A percentile compares a stretch with the other conserved stretches of the same genome.
Evolutionary conservation across 2,329 filamentous ascomycete genomes (phyloP).

Genomic region (Fusarium duplospermum): DNA sequence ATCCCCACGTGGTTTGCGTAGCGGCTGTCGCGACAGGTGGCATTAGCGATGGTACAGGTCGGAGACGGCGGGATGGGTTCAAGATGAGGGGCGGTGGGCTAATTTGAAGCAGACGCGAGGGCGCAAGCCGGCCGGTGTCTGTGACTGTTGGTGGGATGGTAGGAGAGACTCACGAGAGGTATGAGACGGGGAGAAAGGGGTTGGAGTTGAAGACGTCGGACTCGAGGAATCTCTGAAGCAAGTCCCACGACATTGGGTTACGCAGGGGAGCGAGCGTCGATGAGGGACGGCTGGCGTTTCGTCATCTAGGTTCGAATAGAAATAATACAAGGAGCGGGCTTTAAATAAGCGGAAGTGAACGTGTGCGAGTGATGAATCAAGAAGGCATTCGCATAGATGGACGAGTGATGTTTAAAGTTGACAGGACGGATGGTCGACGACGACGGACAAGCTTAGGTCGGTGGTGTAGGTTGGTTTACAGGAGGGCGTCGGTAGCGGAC

Average conservation of each 20-base stretch:
- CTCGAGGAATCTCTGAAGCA: conserved; percentile 91
- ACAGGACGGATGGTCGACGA: conserved; percentile 19
- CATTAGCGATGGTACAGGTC: conserved; percentile 40
- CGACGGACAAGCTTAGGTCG: conserved; percentile 5
- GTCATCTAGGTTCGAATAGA: conserved; percentile 51
- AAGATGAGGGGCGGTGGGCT: background rate
- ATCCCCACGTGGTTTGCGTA: conserved; percentile 92
- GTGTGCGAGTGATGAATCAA: conserved; percentile 23
- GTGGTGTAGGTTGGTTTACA: conserved; percentile 29
- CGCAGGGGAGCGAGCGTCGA: conserved; percentile 48
- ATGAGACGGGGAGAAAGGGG: conserved; percentile 88
- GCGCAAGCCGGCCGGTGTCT: background rate
- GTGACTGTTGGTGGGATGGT: background rate
- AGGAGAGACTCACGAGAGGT: conserved; percentile 77
- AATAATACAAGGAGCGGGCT: conserved; percentile 13
- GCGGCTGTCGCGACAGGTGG: conserved; percentile 65
- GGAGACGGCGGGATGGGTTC: conserved; percentile 25
- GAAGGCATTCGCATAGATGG: conserved; percentile 25
- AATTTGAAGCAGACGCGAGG: background rate
- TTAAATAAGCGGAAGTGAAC: conserved; percentile 1
- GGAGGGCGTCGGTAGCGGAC: conserved; percentile 29
- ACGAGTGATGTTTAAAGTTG: conserved; percentile 19
- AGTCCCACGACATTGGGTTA: conserved; percentile 80
- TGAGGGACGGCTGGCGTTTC: conserved; percentile 49
- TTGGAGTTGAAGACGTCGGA: conserved; percentile 94